Conservation (phyloP, 2,329 filamentous ascomycete genomes). For the Berkeleyomyces basicola region DNA sequence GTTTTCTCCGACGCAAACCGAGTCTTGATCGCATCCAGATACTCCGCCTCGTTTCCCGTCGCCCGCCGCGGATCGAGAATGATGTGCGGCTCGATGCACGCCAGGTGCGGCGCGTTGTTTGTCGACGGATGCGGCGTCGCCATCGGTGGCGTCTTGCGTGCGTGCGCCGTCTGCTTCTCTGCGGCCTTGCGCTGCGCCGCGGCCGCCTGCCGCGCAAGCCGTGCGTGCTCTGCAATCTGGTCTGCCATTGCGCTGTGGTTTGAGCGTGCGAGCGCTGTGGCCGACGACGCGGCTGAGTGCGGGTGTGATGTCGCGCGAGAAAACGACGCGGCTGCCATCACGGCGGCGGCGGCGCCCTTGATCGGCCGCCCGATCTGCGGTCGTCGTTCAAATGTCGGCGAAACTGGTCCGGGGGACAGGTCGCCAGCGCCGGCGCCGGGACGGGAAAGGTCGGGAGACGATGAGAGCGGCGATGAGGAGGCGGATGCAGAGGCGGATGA, state of each 20-base stretch:
- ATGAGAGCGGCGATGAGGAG: neutral
- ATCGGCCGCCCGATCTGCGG: slow-evolving; percentile 14
- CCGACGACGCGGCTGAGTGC: slow-evolving; percentile 5
- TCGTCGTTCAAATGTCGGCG: slow-evolving; percentile 2
- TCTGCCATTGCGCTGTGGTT: slow-evolving; percentile 29
- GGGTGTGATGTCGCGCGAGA: slow-evolving; percentile 3
- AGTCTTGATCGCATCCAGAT: slow-evolving; percentile 41
- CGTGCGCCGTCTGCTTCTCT: slow-evolving; percentile 38
- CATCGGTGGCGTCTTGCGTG: slow-evolving; percentile 31
- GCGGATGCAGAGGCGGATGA: slow-evolving; percentile 14
- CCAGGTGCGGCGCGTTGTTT: slow-evolving; percentile 41
- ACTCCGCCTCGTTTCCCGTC: slow-evolving; percentile 61
- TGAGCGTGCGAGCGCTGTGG: slow-evolving; percentile 14
- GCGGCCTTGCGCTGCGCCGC: slow-evolving; percentile 38
- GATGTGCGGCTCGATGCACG: slow-evolving; percentile 43
- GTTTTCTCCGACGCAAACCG: slow-evolving; percentile 35
- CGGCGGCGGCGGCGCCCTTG: slow-evolving; percentile 15
- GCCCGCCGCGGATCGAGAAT: slow-evolving; percentile 67
- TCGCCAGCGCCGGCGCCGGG: neutral
- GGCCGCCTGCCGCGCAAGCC: slow-evolving; percentile 39
- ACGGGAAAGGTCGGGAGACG: neutral
- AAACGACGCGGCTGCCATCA: slow-evolving; percentile 11
- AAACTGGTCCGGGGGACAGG: slow-evolving; percentile 7
- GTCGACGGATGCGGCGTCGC: slow-evolving; percentile 37
- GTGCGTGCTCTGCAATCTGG: slow-evolving; percentile 43